These are phyloP conservation scores for Echeveria elegans DNA, from an alignment of 164 flowering plant genomes.

Conservation along the genomic window DNA sequence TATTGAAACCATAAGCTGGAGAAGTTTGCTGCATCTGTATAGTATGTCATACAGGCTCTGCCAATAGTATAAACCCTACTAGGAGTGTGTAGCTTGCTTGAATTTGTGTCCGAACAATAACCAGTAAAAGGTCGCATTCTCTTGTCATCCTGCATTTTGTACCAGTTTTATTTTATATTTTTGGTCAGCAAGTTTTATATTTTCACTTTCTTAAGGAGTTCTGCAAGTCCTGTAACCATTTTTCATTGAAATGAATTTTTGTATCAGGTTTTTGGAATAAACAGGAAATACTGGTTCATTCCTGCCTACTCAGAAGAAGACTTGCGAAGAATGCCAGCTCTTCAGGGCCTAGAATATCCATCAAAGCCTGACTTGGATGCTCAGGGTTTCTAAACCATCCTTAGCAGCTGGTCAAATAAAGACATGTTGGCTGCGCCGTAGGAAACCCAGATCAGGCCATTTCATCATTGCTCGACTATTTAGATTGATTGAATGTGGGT, in stretches of 20 bases:
- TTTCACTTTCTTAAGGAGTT: no score
- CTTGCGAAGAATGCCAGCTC: slow-evolving; percentile 71
- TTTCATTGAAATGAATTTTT: background rate
- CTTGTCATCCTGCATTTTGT: no score
- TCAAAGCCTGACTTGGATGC: slow-evolving; percentile 70
- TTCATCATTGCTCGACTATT: background rate
- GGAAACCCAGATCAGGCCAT: background rate
- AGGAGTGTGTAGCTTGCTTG: background rate
- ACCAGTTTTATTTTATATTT: no score
- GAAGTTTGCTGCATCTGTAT: no score
- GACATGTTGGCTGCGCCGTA: background rate
- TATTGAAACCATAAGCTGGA: background rate
- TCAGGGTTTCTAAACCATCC: slow-evolving; percentile 41
- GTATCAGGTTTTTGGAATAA: slow-evolving; percentile 61
- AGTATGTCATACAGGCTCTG: no score
- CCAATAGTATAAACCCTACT: background rate
- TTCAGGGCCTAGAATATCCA: slow-evolving; percentile 94
- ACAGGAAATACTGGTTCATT: slow-evolving; percentile 61
- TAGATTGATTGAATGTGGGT: background rate
- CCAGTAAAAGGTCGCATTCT: no score
- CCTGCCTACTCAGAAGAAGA: slow-evolving; percentile 85
- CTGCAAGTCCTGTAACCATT: background rate
- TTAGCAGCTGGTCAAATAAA: background rate
- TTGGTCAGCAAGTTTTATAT: no score
- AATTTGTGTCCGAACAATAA: no score